Conservation (phyloP, 495 filamentous ascomycete genomes). For the Pyronema domesticum region DNA sequence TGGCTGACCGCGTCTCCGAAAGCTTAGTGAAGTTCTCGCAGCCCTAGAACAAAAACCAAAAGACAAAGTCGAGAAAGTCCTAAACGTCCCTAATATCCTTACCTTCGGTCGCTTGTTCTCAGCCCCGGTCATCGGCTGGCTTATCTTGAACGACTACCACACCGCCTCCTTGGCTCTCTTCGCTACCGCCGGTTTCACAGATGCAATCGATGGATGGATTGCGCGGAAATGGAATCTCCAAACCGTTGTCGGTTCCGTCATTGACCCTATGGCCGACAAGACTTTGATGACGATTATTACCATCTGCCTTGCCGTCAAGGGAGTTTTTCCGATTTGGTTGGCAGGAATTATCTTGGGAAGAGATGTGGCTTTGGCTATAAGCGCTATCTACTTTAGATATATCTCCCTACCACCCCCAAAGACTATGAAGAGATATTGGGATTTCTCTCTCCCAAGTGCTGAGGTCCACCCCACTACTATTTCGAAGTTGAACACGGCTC, state of each 20-base stretch:
- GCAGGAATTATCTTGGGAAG: constrained; percentile 77
- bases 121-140: constrained; percentile 74
- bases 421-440: constrained; percentile 89
- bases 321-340: constrained; percentile 68
- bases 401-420: constrained; percentile 84
- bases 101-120: constrained; percentile 73
- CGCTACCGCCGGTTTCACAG: constrained; percentile 77
- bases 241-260: constrained; percentile 89
- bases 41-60: neutral
- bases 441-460: constrained; percentile 80
- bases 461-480: constrained; percentile 85
- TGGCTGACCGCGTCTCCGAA: neutral
- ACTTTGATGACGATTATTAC: constrained; percentile 83
- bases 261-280: constrained; percentile 96
- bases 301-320: constrained; percentile 63
- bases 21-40: neutral
- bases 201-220: constrained; percentile 82
- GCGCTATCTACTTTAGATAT: constrained; percentile 88
- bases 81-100: constrained; percentile 81
- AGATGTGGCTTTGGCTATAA: constrained; percentile 68
- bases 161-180: constrained; percentile 64
- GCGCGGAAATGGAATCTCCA: constrained; percentile 70
- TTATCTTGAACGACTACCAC: constrained; percentile 68
- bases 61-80: constrained; percentile 58
- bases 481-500: constrained; percentile 67